Evolutionary conservation across 164 flowering plant species (phyloP), one percentile per base, ranked within the genome.

Genomic region (Stephania japonica): DNA sequence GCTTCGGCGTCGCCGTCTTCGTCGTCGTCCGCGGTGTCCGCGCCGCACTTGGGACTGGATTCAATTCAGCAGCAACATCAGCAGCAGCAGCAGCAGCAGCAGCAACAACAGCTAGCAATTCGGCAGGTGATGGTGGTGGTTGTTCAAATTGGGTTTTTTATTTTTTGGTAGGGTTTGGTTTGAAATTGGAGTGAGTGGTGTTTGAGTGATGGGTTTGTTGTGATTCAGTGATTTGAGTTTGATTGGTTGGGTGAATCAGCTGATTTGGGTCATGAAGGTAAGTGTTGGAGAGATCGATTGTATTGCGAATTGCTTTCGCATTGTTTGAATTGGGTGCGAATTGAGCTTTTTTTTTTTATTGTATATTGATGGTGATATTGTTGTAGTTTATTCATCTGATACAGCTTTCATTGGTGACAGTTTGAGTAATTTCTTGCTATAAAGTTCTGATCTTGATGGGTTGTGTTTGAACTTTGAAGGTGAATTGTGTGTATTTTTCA

Each of bases 1-100:
- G 83, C 91, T 4, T 82, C 97, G 4, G 90, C 94, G 0, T 88
- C 93, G 41, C 93, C 93, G 41, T 82, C 96, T 56, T 88, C 98
- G 10, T 88, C 98, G 0, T 88, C 94, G 0, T 92, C 98, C 11
- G 94, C 92, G 0, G 94, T 85, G 0, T 91, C 92, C 4, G 79
- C 91, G 0, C 87, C 87, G 5, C 92, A 88, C 71, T 70, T 85
- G 32, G 91, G 89, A 72, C 86, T 90, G 65, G 94, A 91, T 64
- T 75, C 88, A 11, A 70, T 83, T 32, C 97, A 89, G 70, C 88
- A 85, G 63, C 94, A 85, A 32, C 88, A 81, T 38, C 82, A 80
- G n/a, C 86, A 84, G 24, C 85, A 80, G 25, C 85, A 80, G 13
- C 85, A 80, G 13, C 83, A 80, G 47, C 88, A 79, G 24, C 80